Base-by-base conservation (phyloP, 2,329 filamentous ascomycete species). In the Apiospora koreana region DNA sequence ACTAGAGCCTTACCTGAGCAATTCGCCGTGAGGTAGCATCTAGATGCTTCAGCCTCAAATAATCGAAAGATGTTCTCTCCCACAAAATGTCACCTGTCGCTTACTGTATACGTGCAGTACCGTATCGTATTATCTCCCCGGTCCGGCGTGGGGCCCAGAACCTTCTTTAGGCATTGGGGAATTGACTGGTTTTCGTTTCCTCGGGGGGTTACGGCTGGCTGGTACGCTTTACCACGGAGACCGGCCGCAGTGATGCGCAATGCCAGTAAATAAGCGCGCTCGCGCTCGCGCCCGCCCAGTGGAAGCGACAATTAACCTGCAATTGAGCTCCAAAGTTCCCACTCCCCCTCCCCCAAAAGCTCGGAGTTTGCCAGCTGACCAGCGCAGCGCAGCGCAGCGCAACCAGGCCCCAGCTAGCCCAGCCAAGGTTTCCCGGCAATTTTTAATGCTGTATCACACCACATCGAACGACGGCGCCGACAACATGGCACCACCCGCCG, bases 11-110 rank as follows among this genome's bases (percentile, higher is more conserved):
- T 54, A 54, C 48, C 48, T 54, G 48, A 54, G 48, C 25, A 54
- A 54, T 28, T 28, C 28, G 25, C 50, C 18, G 50, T n/a, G n/a
- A n/a, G 50, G 48, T 50, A 10, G 50, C 50, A 58, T 58, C 50
- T 58, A 35, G 50, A 58, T 58, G 50, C 50, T 58, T 58, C 50
- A 58, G 50, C 50, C 50, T 58, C 50, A 58, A 58, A 62, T 38
- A 14, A 62, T 62, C 54, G 54, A 38, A 62, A 21, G 54, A n/a
- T 62, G 31, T 18, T 14, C 31, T 35, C 25, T 41, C 38, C 38
- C 38, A 41, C 38, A 41, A 41, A 41, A 41, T 16, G 14, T 54
- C 48, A 54, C 25, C 48, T 54, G 48, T 9, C 46, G 12, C 46
- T 25, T 54, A 23, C 23, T 54, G 42, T 16, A 21, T 45, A 16